Evolutionary conservation across 1,139 yeast species (phyloP).

Genomic region (Saccharomyces hybrid): DNA sequence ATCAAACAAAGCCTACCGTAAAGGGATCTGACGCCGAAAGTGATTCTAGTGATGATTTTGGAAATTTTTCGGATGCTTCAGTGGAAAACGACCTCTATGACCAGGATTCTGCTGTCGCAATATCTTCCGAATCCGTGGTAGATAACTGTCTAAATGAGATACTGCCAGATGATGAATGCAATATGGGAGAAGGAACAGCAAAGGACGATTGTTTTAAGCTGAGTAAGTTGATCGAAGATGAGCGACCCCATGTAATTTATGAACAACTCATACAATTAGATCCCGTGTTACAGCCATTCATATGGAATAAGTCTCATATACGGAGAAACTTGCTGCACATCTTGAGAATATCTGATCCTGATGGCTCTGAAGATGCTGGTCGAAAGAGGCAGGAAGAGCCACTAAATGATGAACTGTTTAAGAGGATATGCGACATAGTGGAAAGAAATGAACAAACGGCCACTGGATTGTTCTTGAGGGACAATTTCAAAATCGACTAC

Average conservation of each 20-base stretch:
- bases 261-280: slow-evolving; percentile 25
- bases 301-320: slow-evolving; percentile 26
- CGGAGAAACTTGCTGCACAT: slow-evolving; percentile 22
- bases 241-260: slow-evolving; percentile 27
- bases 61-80: slow-evolving; percentile 30
- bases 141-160: slow-evolving; percentile 3
- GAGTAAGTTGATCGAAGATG: slow-evolving; percentile 18
- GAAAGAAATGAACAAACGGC: slow-evolving; percentile 6
- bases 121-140: slow-evolving; percentile 2
- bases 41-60: slow-evolving; percentile 24
- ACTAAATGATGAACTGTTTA: slow-evolving; percentile 19
- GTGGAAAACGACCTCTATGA: slow-evolving; percentile 11
- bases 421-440: slow-evolving; percentile 9
- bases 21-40: slow-evolving; percentile 9
- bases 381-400: slow-evolving; percentile 7
- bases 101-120: background rate
- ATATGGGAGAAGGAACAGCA: background rate
- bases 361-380: slow-evolving; percentile 4
- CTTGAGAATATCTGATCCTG: slow-evolving; percentile 17
- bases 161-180: slow-evolving; percentile 1
- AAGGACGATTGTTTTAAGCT: slow-evolving; percentile 2
- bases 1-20: background rate
- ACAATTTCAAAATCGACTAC: slow-evolving; percentile 15
- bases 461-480: slow-evolving; percentile 11
- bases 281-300: slow-evolving; percentile 18